A percentile compares a stretch with the other conserved stretches of the same genome.
Conservation (phyloP, 169 alveolate genomes). For the Babesia caballi region DNA sequence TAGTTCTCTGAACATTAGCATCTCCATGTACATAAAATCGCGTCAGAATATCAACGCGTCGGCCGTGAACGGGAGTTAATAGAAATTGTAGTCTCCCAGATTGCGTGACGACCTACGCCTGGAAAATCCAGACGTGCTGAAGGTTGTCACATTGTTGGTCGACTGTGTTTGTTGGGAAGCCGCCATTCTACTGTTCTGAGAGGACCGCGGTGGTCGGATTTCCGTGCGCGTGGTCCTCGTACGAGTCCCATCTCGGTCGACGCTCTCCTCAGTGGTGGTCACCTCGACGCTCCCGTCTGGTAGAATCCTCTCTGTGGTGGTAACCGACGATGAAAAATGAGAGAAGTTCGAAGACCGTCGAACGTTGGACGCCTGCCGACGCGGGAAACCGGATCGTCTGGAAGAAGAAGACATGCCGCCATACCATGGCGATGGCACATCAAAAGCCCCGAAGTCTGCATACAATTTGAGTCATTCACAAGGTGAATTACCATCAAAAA, state of each 20-base stretch:
- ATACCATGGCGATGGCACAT: neutral
- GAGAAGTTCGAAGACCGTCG: neutral
- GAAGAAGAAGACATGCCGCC: neutral
- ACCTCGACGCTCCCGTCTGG: constrained; percentile 9
- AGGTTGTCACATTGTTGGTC: neutral
- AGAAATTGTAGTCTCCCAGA: too few relatives aligned
- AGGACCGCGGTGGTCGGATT: neutral
- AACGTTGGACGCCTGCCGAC: neutral
- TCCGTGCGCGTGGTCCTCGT: neutral
- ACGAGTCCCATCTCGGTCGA: neutral
- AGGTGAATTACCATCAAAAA: too few relatives aligned
- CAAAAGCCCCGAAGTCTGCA: neutral
- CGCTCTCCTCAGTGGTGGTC: neutral
- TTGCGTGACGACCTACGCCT: too few relatives aligned
- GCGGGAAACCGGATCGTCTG: neutral
- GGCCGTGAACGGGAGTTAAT: too few relatives aligned
- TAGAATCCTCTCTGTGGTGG: neutral
- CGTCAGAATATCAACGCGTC: too few relatives aligned
- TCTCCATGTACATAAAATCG: too few relatives aligned
- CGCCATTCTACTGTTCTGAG: neutral
- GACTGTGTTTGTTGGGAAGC: neutral
- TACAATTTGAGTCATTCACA: neutral
- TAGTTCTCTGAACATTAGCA: too few relatives aligned
- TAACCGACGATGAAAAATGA: neutral
- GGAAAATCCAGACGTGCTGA: neutral